These are phyloP conservation scores for Mariannaea elegans DNA, from an alignment of 2,329 filamentous ascomycete species.

Conservation along the genomic window DNA sequence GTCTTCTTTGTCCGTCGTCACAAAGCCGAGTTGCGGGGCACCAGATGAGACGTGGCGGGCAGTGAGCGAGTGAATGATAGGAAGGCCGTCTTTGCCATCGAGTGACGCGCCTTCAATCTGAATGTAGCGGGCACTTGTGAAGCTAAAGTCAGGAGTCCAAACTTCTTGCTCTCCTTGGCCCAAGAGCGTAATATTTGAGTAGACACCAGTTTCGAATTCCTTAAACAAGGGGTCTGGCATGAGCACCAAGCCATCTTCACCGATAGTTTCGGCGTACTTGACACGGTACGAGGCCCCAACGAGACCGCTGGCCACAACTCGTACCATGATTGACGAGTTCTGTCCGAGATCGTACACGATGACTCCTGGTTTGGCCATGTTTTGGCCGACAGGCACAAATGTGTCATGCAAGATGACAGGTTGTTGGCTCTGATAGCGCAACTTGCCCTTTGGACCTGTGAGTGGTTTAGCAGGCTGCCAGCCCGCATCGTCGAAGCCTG, in stretches of 20 bases:
- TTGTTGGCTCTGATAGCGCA: constrained; percentile 51
- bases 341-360: constrained; percentile 37
- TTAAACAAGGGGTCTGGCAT: constrained; percentile 53
- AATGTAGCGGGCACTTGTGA: constrained; percentile 52
- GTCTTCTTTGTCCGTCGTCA: constrained; percentile 52
- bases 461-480: constrained; percentile 49
- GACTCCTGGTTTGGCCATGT: constrained; percentile 25
- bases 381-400: constrained; percentile 41
- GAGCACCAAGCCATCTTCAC: constrained; percentile 41
- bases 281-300: constrained; percentile 30
- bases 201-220: constrained; percentile 45
- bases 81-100: constrained; percentile 37
- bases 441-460: constrained; percentile 49
- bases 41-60: constrained; percentile 51
- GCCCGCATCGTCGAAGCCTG: constrained; percentile 30
- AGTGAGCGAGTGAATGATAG: constrained; percentile 45
- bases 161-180: constrained; percentile 41
- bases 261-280: constrained; percentile 38
- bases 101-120: constrained; percentile 50
- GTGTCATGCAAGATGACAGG: constrained; percentile 49
- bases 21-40: constrained; percentile 45
- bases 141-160: constrained; percentile 53
- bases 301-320: constrained; percentile 28
- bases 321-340: constrained; percentile 38
- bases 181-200: constrained; percentile 48